A percentile compares a stretch with the other conserved stretches of the same genome.
Conservation (phyloP, 2,329 filamentous ascomycete genomes). For the Colletotrichum theobromicola region DNA sequence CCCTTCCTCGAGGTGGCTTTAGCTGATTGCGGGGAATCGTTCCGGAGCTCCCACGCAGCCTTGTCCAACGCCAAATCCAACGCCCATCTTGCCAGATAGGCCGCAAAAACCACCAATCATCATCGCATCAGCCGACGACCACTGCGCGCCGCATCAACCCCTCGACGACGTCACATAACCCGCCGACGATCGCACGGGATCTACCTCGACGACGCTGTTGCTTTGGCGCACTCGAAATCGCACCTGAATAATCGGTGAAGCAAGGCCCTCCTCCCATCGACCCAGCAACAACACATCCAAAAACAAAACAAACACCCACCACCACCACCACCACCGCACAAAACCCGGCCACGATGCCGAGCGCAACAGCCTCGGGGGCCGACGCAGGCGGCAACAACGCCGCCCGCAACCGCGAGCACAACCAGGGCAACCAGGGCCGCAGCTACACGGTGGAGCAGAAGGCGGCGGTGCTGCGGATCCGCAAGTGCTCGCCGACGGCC, state of each 20-base stretch:
- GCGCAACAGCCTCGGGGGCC: conserved; percentile 60
- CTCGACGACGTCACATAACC: neutral
- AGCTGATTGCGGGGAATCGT: conserved; percentile 8
- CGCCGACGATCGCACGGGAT: neutral
- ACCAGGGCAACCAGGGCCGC: conserved; percentile 77
- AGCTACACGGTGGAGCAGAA: conserved; percentile 90
- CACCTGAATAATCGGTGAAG: neutral
- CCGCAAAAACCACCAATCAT: conserved; percentile 3
- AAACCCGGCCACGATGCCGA: conserved; percentile 42
- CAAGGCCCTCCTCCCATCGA: neutral
- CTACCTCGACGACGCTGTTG: neutral
- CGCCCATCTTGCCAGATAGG: conserved; percentile 19
- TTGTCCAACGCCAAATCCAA: neutral
- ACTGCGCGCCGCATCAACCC: neutral
- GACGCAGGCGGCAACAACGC: conserved; percentile 46
- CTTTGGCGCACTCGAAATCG: neutral
- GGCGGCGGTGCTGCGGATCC: conserved; percentile 87
- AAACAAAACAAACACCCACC: neutral
- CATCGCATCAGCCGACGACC: neutral
- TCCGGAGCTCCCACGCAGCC: conserved; percentile 4
- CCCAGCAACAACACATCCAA: neutral
- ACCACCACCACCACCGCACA: neutral
- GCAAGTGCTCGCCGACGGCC: conserved; percentile 80
- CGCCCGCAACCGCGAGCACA: conserved; percentile 66
- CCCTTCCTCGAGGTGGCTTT: neutral